phyloP scores from a whole-genome alignment of 2,329 filamentous ascomycete species.

The Zasmidium citrigriseum region DNA sequence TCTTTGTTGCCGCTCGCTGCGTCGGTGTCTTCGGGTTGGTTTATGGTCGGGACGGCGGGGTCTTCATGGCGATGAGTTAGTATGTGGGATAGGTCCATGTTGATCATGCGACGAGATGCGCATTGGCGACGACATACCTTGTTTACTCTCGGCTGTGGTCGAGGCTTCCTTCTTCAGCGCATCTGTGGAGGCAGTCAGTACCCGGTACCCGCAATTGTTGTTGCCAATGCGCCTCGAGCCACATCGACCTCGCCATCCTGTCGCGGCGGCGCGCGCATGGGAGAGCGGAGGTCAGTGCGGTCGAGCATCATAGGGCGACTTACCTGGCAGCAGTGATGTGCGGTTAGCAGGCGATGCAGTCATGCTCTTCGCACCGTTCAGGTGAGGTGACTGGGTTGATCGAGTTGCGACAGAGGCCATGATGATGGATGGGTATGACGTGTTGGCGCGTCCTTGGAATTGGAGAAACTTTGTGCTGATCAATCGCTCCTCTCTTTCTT shows the following conservation, averaged over 20 bases:
- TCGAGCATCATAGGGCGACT: constrained; percentile 14
- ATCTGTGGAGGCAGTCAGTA: constrained; percentile 21
- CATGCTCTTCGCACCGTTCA: constrained; percentile 26
- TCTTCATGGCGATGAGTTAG: constrained; percentile 12
- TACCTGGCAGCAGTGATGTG: constrained; percentile 28
- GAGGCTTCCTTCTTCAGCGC: constrained; percentile 20
- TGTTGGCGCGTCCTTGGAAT: neutral
- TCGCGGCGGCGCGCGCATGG: constrained; percentile 3
- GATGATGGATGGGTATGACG: constrained; percentile 3
- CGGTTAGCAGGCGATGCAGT: constrained; percentile 29
- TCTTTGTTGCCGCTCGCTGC: constrained; percentile 25
- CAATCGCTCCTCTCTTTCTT: neutral
- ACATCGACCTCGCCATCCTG: neutral
- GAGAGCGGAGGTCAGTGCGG: neutral
- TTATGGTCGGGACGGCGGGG: constrained; percentile 34
- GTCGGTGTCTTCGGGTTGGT: constrained; percentile 34
- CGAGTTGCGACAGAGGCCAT: constrained; percentile 2
- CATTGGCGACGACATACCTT: constrained; percentile 16
- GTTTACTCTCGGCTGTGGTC: constrained; percentile 13
- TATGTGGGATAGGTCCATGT: neutral
- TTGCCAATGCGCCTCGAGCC: neutral
- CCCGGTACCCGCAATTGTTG: neutral
- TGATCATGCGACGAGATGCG: neutral
- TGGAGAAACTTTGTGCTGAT: neutral
- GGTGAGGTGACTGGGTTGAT: constrained; percentile 26